Conservation (phyloP, 306 rosid genomes). For the Vicia villosa region DNA sequence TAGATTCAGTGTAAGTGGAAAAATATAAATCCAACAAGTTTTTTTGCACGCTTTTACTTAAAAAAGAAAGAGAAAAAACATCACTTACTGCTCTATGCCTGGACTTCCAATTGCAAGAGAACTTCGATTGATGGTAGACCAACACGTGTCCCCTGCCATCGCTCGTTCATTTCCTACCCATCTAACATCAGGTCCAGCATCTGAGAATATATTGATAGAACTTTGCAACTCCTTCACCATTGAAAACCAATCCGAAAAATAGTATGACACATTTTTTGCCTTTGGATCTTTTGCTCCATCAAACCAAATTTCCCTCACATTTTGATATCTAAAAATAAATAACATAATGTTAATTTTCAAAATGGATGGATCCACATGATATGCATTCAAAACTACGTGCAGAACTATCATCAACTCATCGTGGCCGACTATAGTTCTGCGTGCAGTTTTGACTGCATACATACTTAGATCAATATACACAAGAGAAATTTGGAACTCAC, state of each 20-base stretch:
- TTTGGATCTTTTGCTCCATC: constrained; percentile 86
- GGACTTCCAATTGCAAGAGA: constrained; percentile 69
- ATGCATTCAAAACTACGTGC: no score
- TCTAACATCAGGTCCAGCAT: constrained; percentile 91
- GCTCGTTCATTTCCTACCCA: constrained; percentile 84
- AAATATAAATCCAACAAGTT: constrained; percentile 9
- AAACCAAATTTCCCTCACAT: constrained; percentile 80
- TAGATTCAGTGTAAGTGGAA: constrained; percentile 21
- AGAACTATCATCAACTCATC: no score
- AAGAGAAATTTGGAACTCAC: constrained; percentile 26
- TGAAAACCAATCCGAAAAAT: constrained; percentile 78
- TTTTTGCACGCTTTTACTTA: not conserved
- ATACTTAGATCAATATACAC: not conserved
- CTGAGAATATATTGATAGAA: constrained; percentile 87
- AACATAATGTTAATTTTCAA: not conserved
- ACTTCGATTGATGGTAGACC: constrained; percentile 79
- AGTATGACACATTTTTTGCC: constrained; percentile 70
- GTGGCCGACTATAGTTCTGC: no score
- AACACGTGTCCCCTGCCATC: constrained; percentile 64
- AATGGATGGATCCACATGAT: no score
- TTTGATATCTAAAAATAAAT: constrained; percentile 51
- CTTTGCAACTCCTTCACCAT: constrained; percentile 84
- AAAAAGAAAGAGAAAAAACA: constrained; percentile 2
- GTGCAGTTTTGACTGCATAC: no score
- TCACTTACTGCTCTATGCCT: constrained; percentile 56